Evolutionary conservation across 83 land plant genomes (phyloP).

Genomic region (Picea abies): DNA sequence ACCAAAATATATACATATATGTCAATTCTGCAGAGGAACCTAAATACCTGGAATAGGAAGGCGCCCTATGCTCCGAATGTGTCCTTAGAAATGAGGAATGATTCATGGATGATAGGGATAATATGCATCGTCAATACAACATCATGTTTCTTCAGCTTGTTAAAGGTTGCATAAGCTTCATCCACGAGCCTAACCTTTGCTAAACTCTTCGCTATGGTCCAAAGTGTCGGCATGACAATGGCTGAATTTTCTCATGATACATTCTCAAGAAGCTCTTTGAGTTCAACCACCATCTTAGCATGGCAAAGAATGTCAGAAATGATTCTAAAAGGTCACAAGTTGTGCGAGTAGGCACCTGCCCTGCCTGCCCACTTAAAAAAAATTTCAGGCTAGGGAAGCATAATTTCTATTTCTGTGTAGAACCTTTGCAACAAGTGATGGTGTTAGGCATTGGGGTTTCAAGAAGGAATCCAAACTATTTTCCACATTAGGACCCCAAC

Average conservation of each 20-base stretch:
- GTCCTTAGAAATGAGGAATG: too few relatives aligned
- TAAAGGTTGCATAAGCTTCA: conserved; percentile 36
- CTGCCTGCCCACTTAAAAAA: conserved; percentile 13
- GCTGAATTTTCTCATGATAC: neutral
- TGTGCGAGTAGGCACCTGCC: neutral
- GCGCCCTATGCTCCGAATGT: too few relatives aligned
- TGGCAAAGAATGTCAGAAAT: conserved; percentile 38
- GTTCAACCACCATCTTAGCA: conserved; percentile 38
- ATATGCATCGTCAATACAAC: neutral
- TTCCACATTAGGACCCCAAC: conserved; percentile 5
- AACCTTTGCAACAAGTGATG: conserved; percentile 3
- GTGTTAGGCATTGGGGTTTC: neutral
- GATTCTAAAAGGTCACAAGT: neutral
- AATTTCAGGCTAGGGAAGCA: conserved; percentile 2
- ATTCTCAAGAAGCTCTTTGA: conserved; percentile 37
- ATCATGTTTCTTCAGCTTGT: conserved; percentile 26
- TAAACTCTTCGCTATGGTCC: conserved; percentile 13
- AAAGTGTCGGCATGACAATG: conserved; percentile 13
- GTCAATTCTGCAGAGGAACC: too few relatives aligned
- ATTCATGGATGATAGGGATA: too few relatives aligned
- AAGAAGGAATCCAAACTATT: neutral
- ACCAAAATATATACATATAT: too few relatives aligned
- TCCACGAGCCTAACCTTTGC: conserved; percentile 27
- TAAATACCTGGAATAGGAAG: too few relatives aligned
- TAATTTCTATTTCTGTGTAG: neutral